Conservation (phyloP, 441 rosid genomes). For the Gossypium laxum region DNA sequence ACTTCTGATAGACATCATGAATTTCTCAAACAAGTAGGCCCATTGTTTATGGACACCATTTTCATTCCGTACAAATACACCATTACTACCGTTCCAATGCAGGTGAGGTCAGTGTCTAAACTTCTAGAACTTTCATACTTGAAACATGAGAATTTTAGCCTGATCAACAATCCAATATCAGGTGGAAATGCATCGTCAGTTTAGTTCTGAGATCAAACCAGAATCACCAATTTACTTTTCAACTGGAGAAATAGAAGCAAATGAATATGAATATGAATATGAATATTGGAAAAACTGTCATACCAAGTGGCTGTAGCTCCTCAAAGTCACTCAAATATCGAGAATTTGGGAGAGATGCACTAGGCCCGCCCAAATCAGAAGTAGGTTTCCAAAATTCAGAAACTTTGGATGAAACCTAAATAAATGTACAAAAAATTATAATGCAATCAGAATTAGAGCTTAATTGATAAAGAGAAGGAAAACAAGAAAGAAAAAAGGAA, state of each 20-base stretch:
- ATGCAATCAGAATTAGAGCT: slow-evolving; percentile 16
- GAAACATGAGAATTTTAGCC: slow-evolving; percentile 8
- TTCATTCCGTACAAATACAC: neutral
- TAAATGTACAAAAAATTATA: slow-evolving; percentile 17
- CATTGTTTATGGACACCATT: neutral
- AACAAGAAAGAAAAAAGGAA: slow-evolving; percentile 8
- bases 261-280: neutral
- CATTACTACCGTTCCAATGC: neutral
- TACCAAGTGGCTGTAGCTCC: slow-evolving; percentile 90
- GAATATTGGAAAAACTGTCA: neutral
- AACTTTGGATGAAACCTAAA: slow-evolving; percentile 60
- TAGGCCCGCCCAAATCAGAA: slow-evolving; percentile 46
- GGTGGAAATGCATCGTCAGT: neutral
- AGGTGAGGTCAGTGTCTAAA: neutral
- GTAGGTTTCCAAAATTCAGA: slow-evolving; percentile 85
- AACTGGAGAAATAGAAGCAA: neutral
- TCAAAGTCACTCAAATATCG: slow-evolving; percentile 92
- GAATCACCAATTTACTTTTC: neutral
- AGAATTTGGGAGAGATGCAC: slow-evolving; percentile 50
- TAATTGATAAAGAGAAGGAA: neutral
- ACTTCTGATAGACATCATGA: neutral
- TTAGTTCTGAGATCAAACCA: neutral
- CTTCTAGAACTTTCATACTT: slow-evolving; percentile 2
- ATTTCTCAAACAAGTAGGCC: neutral
- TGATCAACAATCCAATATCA: slow-evolving; percentile 9